Evolutionary conservation across 2,329 filamentous ascomycete genomes (phyloP).

Genomic region (Apiospora kogelbergensis): DNA sequence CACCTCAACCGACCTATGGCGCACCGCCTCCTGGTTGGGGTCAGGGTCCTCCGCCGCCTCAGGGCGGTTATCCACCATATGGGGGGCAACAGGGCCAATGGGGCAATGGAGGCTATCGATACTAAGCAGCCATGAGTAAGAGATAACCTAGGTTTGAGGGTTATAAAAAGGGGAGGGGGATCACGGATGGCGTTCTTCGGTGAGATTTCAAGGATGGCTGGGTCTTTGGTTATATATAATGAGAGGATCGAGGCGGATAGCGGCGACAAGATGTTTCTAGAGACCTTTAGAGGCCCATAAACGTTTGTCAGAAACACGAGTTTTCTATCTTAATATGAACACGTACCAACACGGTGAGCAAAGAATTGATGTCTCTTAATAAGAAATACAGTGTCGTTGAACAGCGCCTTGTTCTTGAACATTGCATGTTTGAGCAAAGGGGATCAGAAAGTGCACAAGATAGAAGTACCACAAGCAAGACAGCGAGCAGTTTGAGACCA

Average conservation of each 20-base stretch:
- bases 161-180: not conserved
- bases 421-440: not conserved
- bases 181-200: not conserved
- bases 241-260: not conserved
- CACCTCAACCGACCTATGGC: conserved; percentile 18
- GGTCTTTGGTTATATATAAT: not conserved
- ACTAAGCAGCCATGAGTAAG: not conserved
- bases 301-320: not conserved
- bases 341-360: too few relatives aligned
- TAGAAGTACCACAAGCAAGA: too few relatives aligned
- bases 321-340: not conserved
- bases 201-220: not conserved
- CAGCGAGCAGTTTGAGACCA: not conserved
- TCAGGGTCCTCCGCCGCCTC: conserved; percentile 17
- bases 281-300: not conserved
- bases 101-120: not conserved
- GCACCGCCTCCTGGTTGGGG: conserved; percentile 19
- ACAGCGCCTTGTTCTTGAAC: not conserved
- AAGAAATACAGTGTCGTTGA: not conserved
- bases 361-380: not conserved
- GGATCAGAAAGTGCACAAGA: not conserved
- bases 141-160: not conserved
- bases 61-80: conserved; percentile 18
- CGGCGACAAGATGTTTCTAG: not conserved
- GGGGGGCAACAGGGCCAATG: conserved; percentile 9